Percentiles rank a stretch among this genome's conserved stretches.
Conservation (phyloP, 208 protist genomes). For the Sergeia podlipaevii region DNA sequence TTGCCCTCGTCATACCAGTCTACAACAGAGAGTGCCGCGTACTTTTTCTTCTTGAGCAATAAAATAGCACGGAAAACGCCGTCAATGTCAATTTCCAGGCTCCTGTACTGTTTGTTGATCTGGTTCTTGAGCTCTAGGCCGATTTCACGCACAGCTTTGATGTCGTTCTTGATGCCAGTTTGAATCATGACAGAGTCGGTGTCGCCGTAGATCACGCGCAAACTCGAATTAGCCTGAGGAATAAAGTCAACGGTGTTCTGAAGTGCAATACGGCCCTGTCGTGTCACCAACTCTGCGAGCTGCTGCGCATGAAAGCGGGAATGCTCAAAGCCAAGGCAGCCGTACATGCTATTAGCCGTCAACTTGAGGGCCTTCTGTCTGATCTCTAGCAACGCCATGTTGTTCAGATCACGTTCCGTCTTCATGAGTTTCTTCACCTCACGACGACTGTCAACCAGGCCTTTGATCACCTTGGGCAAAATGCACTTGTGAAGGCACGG, state of each 20-base stretch:
- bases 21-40: conserved; percentile 86
- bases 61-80: conserved; percentile 98
- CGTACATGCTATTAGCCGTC: conserved; percentile 99
- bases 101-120: conserved; percentile 97
- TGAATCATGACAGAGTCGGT: conserved; percentile 99
- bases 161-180: conserved; percentile 89
- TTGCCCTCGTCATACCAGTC: conserved; percentile 72
- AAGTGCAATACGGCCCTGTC: conserved; percentile 94
- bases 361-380: conserved; percentile 98
- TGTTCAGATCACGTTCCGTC: conserved; percentile 73
- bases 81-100: conserved; percentile 99
- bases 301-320: conserved; percentile 98
- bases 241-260: conserved; percentile 94
- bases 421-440: conserved; percentile 96
- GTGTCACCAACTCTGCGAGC: conserved; percentile 98
- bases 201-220: conserved; percentile 97
- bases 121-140: conserved; percentile 91
- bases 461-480: conserved; percentile 94
- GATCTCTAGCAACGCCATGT: conserved; percentile 93
- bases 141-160: conserved; percentile 85
- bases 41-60: conserved; percentile 95
- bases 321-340: conserved; percentile 98
- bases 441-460: conserved; percentile 91
- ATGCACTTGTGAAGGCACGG: conserved; percentile 89
- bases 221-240: conserved; percentile 80